phyloP scores from a whole-genome alignment of 2,329 filamentous ascomycete genomes.

The Chaetothyriales sp. region DNA sequence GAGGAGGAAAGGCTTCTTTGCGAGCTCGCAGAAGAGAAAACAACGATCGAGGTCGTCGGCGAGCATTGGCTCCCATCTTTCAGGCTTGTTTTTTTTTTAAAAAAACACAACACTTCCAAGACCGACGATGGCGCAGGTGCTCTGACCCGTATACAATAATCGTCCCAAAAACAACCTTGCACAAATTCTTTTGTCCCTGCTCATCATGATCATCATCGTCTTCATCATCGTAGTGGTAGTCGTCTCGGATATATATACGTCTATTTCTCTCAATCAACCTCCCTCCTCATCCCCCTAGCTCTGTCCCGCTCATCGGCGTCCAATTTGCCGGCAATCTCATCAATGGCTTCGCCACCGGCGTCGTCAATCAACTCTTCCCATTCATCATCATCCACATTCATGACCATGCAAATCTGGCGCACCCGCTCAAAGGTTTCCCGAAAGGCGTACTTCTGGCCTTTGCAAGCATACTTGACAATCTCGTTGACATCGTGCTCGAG shows the following conservation, averaged over 20 bases:
- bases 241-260: neutral
- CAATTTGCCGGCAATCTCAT: constrained; percentile 48
- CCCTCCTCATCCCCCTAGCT: constrained; percentile 51
- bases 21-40: neutral
- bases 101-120: no score
- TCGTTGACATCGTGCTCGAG: constrained; percentile 72
- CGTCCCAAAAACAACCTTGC: neutral
- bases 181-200: neutral
- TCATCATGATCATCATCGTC: neutral
- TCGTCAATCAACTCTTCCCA: constrained; percentile 56
- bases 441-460: constrained; percentile 57
- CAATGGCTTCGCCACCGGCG: constrained; percentile 27
- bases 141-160: neutral
- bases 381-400: constrained; percentile 92
- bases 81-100: neutral
- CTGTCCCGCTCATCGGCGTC: constrained; percentile 56
- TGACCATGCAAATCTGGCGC: constrained; percentile 66
- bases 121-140: neutral
- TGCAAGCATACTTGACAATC: constrained; percentile 42
- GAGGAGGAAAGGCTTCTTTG: neutral
- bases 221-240: neutral
- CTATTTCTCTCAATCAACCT: constrained; percentile 1
- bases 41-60: neutral
- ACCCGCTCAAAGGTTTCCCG: constrained; percentile 63
- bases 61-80: neutral